These are phyloP conservation scores for Amylocystis lapponica DNA, from an alignment of 768 basidiomycete species.

Conservation along the genomic window DNA sequence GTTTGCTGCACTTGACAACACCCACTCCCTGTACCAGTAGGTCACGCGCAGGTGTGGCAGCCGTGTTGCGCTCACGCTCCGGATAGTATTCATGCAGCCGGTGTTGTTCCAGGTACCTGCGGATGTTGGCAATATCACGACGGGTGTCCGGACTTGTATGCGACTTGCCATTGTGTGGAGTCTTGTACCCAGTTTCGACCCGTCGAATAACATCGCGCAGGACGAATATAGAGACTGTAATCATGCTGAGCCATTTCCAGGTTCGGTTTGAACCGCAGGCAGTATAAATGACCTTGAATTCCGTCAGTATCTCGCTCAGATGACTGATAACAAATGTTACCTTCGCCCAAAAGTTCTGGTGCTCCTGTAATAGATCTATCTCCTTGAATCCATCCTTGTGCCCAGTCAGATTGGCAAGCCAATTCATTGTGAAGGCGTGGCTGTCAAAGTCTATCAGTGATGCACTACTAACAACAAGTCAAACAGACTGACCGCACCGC, in stretches of 20 bases:
- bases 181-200: not conserved
- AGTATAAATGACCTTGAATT: too few species aligned
- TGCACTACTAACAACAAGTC: too few species aligned
- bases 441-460: too few species aligned
- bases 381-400: not conserved
- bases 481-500: too few species aligned
- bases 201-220: not conserved
- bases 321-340: too few species aligned
- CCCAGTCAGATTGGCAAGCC: not conserved
- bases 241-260: not conserved
- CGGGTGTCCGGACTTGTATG: not conserved
- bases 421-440: not conserved
- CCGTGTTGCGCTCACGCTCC: not conserved
- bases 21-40: not conserved
- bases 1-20: too few species aligned
- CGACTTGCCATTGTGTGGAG: not conserved
- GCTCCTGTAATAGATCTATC: not conserved
- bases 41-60: not conserved
- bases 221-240: not conserved
- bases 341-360: not conserved
- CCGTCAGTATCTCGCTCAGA: too few species aligned
- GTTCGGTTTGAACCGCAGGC: not conserved
- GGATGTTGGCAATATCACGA: not conserved
- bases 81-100: not conserved
- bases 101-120: not conserved